Conservation (phyloP, 805 yeast genomes). For the Saturnispora dispora region DNA sequence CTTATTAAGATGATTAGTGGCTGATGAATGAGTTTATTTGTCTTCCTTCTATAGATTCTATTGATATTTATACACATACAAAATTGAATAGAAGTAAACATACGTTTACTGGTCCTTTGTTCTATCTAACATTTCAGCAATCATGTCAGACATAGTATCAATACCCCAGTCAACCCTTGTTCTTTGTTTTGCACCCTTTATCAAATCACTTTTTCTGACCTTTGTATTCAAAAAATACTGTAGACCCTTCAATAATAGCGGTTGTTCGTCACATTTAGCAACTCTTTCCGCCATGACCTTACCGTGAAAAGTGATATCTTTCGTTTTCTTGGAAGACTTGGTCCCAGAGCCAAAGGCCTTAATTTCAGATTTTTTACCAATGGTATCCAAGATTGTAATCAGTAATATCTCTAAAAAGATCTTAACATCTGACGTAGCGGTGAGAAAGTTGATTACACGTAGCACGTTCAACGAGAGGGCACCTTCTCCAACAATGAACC, state of each 20-base stretch:
- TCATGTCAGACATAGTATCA: slow-evolving; percentile 43
- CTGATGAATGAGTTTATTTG: not conserved
- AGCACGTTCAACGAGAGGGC: slow-evolving; percentile 65
- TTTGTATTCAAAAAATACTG: slow-evolving; percentile 47
- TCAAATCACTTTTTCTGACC: slow-evolving; percentile 37
- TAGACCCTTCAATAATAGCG: slow-evolving; percentile 54
- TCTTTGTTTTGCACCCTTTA: slow-evolving; percentile 45
- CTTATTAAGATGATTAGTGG: too few species aligned
- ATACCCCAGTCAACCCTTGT: slow-evolving; percentile 62
- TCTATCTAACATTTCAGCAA: slow-evolving; percentile 29
- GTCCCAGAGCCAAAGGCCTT: slow-evolving; percentile 37
- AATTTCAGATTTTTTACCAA: slow-evolving; percentile 55
- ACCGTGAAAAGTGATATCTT: slow-evolving; percentile 28
- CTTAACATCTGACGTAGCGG: slow-evolving; percentile 49
- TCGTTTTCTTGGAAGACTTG: slow-evolving; percentile 19
- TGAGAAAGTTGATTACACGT: slow-evolving; percentile 63
- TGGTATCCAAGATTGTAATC: slow-evolving; percentile 53
- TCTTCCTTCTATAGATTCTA: not conserved
- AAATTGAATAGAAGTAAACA: not conserved
- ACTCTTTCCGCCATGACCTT: slow-evolving; percentile 28
- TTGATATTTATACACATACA: not conserved
- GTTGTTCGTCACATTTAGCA: slow-evolving; percentile 49
- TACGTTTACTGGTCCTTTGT: slow-evolving; percentile 1
- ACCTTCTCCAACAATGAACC: slow-evolving; percentile 64
- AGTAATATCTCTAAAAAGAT: slow-evolving; percentile 68